phyloP scores from a whole-genome alignment of 345 rosid species.

The Citrus cavaleriei region DNA sequence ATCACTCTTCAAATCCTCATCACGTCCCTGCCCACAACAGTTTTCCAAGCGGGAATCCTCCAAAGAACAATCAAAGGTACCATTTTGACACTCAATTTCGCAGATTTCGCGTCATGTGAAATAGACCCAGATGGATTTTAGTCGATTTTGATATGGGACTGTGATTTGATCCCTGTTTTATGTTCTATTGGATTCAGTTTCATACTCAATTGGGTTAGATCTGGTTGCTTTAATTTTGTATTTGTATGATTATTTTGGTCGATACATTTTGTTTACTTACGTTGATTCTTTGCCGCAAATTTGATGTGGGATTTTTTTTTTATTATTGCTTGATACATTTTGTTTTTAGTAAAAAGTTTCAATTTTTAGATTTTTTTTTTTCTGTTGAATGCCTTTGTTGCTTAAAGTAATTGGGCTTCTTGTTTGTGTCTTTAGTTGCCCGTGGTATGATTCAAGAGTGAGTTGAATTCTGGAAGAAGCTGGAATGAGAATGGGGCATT shows the following conservation, averaged over 20 bases:
- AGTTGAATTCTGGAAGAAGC: slow-evolving; percentile 20
- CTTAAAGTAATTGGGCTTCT: not conserved
- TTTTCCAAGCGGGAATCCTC: not conserved
- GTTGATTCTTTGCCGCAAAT: not conserved
- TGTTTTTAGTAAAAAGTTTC: not conserved
- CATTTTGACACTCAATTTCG: not conserved
- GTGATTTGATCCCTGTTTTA: not conserved
- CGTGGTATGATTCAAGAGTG: slow-evolving; percentile 14
- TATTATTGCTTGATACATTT: not conserved
- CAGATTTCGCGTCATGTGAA: not conserved
- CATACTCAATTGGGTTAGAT: not conserved
- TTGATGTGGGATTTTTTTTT: not conserved
- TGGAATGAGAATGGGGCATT: slow-evolving; percentile 44
- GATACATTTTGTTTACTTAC: not conserved
- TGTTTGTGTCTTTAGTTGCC: slow-evolving; percentile 4
- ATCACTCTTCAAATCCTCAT: not conserved
- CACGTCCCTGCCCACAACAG: not conserved
- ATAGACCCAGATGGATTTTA: not conserved
- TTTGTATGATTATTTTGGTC: not conserved
- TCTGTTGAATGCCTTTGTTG: not conserved
- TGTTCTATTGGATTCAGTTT: not conserved
- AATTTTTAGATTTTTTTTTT: not conserved
- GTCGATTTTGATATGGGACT: not conserved
- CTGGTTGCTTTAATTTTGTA: not conserved
- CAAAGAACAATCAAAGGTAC: not conserved